A percentile compares a stretch with the other conserved stretches of the same genome.
Conservation (phyloP, 1,284 basidiomycete species). For the Cystobasidium pallidum region DNA sequence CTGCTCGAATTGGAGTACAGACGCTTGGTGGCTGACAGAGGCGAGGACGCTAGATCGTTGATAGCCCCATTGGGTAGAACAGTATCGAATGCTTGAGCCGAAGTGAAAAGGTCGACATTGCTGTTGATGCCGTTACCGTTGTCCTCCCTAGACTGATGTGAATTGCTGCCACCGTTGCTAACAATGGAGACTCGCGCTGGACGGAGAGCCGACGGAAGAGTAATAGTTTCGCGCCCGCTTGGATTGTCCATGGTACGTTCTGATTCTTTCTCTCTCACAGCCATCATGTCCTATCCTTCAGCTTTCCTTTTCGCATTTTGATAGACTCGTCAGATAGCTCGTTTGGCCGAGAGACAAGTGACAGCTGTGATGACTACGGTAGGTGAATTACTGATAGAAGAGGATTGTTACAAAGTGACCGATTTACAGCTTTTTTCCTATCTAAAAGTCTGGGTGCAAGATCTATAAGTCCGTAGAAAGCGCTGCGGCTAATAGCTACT, state of each 20-base stretch:
- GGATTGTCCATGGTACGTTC: background rate
- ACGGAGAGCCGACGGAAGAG: conserved; percentile 27
- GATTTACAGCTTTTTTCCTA: too few relatives aligned
- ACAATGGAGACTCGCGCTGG: conserved; percentile 29
- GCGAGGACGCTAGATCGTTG: conserved; percentile 5
- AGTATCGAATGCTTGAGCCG: conserved; percentile 8
- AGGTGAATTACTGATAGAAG: too few relatives aligned
- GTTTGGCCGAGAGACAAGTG: background rate
- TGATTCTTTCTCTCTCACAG: background rate
- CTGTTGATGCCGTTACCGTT: background rate
- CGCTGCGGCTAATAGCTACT: conserved; percentile 5
- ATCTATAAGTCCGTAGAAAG: too few relatives aligned
- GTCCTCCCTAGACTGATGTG: conserved; percentile 2
- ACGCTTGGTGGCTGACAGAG: conserved; percentile 13
- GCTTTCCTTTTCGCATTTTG: background rate
- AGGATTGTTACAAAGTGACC: too few relatives aligned
- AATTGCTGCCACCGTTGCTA: conserved; percentile 2
- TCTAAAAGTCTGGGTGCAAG: too few relatives aligned
- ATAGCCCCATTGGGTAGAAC: background rate
- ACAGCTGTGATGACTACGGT: too few relatives aligned
- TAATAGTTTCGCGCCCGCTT: background rate
- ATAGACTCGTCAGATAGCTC: background rate
- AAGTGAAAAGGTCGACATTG: background rate
- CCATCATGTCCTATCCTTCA: background rate
- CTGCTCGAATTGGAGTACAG: conserved; percentile 1